phyloP scores from a whole-genome alignment of 495 filamentous ascomycete genomes.

The Aspergillus avenaceus region DNA sequence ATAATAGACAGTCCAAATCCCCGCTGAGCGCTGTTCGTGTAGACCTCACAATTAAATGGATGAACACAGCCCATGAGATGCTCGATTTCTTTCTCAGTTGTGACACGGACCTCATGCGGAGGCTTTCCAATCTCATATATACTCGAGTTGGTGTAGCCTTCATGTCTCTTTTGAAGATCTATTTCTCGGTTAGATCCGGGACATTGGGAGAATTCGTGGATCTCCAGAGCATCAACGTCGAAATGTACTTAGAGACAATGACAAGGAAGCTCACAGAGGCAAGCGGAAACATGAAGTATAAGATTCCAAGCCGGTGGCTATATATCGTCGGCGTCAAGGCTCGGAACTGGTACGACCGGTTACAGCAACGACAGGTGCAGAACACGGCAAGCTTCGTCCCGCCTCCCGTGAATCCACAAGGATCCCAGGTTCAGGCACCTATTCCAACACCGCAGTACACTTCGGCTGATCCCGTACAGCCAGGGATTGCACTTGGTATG shows the following conservation, averaged over 20 bases:
- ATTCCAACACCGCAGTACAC: slow-evolving; percentile 10
- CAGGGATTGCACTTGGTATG: slow-evolving; percentile 14
- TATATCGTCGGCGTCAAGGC: slow-evolving; percentile 32
- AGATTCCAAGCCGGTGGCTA: slow-evolving; percentile 36
- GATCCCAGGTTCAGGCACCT: slow-evolving; percentile 7
- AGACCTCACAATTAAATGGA: slow-evolving; percentile 46
- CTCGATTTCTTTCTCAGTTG: slow-evolving; percentile 44
- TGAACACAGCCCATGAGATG: slow-evolving; percentile 44
- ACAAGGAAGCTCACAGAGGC: slow-evolving; percentile 36
- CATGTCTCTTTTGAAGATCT: slow-evolving; percentile 46
- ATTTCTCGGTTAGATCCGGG: slow-evolving; percentile 42
- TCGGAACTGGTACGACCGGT: slow-evolving; percentile 33
- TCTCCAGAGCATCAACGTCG: slow-evolving; percentile 37
- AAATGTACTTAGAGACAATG: slow-evolving; percentile 41
- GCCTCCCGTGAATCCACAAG: neutral
- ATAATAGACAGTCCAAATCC: slow-evolving; percentile 13
- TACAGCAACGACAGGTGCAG: slow-evolving; percentile 23
- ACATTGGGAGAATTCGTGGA: slow-evolving; percentile 42
- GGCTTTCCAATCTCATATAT: slow-evolving; percentile 43
- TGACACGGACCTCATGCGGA: slow-evolving; percentile 35
- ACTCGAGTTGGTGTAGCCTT: slow-evolving; percentile 40
- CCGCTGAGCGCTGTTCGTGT: slow-evolving; percentile 41
- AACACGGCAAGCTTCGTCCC: slow-evolving; percentile 1
- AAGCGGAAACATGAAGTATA: slow-evolving; percentile 32
- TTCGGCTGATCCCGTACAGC: slow-evolving; percentile 3